Percentiles rank a stretch among this genome's conserved stretches.
phyloP scores from a whole-genome alignment of 495 filamentous ascomycete species.

The Penicillium ochrochloron region DNA sequence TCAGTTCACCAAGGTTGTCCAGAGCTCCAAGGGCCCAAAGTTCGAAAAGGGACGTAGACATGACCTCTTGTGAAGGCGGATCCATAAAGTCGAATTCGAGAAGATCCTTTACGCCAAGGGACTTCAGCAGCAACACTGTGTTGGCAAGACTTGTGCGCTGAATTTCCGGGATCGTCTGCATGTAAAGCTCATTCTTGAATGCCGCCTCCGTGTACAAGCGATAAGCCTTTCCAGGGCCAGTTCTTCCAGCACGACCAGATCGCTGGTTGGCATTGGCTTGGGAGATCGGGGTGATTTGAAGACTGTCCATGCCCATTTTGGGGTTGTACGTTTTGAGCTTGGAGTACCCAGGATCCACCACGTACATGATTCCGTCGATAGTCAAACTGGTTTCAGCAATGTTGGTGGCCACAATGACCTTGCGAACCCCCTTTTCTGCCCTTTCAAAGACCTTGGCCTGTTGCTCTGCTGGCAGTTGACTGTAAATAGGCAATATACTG shows the following conservation, averaged over 20 bases:
- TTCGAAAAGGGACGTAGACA: constrained; percentile 96
- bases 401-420: constrained; percentile 98
- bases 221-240: constrained; percentile 94
- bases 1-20: constrained; percentile 92
- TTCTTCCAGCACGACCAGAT: constrained; percentile 91
- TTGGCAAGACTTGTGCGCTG: constrained; percentile 95
- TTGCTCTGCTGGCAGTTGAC: constrained; percentile 97
- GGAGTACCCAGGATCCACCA: constrained; percentile 93
- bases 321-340: constrained; percentile 99
- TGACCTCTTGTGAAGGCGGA: constrained; percentile 96
- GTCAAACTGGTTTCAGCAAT: constrained; percentile 98
- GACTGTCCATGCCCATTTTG: constrained; percentile 98
- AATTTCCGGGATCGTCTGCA: constrained; percentile 98
- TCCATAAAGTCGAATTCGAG: constrained; percentile 99
- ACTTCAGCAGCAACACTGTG: constrained; percentile 92
- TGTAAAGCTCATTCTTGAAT: constrained; percentile 95
- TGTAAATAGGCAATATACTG: constrained; percentile 96
- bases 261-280: constrained; percentile 95
- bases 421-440: constrained; percentile 86
- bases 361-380: constrained; percentile 99
- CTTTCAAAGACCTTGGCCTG: constrained; percentile 98
- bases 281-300: constrained; percentile 97
- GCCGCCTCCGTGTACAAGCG: constrained; percentile 93
- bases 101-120: constrained; percentile 89
- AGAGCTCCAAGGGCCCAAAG: constrained; percentile 96